Percentiles rank a stretch among this genome's conserved stretches.
Evolutionary conservation across 768 basidiomycete genomes (phyloP).

Genomic region (Lactifluus piperatus): DNA sequence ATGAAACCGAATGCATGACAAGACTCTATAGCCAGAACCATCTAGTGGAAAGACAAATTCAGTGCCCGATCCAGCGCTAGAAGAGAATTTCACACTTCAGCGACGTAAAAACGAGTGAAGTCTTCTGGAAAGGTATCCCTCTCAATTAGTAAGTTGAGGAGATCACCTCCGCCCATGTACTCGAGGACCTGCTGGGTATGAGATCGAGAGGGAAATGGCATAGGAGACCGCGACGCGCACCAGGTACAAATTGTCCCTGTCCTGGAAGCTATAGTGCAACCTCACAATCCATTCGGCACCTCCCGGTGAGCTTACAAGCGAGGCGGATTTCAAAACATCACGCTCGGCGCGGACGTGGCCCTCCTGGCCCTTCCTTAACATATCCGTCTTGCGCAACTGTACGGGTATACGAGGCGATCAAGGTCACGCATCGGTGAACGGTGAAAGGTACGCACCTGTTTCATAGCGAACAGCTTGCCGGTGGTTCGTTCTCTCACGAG

Average conservation of each 20-base stretch:
- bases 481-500: conserved; percentile 77
- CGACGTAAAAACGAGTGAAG: conserved; percentile 88
- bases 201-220: conserved; percentile 35
- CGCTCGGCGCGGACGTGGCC: conserved; percentile 95
- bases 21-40: conserved; percentile 89
- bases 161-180: conserved; percentile 95
- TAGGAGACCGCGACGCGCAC: conserved; percentile 38
- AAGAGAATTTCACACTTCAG: conserved; percentile 53
- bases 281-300: conserved; percentile 91
- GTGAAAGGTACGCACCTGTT: conserved; percentile 52
- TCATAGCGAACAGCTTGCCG: conserved; percentile 89
- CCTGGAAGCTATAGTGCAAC: conserved; percentile 90
- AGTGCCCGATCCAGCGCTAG: neutral
- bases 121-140: conserved; percentile 84
- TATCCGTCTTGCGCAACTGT: conserved; percentile 79
- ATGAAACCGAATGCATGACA: conserved; percentile 95
- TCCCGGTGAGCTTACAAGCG: conserved; percentile 62
- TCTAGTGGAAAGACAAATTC: conserved; percentile 38
- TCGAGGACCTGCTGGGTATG: conserved; percentile 67
- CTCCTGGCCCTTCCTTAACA: conserved; percentile 95
- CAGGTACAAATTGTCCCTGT: conserved; percentile 90
- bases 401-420: conserved; percentile 15
- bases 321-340: conserved; percentile 87
- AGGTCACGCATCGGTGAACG: conserved; percentile 18
- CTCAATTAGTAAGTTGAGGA: conserved; percentile 92